Evolutionary conservation across 805 yeast species (phyloP).

Genomic region (Candida cerambycidarum): DNA sequence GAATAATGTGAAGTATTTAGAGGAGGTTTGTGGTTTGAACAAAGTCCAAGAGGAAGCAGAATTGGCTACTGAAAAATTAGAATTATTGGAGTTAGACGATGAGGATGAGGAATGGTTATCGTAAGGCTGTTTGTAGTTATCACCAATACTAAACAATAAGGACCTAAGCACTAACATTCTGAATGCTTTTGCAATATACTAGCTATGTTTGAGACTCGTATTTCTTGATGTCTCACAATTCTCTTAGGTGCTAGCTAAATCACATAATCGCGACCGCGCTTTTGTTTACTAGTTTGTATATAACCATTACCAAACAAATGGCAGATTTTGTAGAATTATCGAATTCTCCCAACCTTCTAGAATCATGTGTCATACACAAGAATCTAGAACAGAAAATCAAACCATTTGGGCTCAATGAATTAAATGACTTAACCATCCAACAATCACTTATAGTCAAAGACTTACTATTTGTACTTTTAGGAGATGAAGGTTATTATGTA

Average conservation of each 20-base stretch:
- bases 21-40: constrained; percentile 75
- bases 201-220: no score
- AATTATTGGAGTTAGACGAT: constrained; percentile 15
- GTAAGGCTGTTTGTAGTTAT: no score
- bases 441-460: constrained; percentile 76
- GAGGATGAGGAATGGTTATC: constrained; percentile 10
- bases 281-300: constrained; percentile 2
- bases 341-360: constrained; percentile 16
- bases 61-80: constrained; percentile 26
- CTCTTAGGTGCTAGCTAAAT: no score
- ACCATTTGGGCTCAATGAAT: constrained; percentile 33
- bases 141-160: no score
- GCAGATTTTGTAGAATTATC: constrained; percentile 20
- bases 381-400: constrained; percentile 10
- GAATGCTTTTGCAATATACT: no score
- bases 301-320: neutral
- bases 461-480: constrained; percentile 62
- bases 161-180: no score
- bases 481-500: constrained; percentile 76
- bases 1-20: constrained; percentile 64
- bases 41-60: constrained; percentile 74
- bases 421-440: constrained; percentile 54
- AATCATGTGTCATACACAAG: constrained; percentile 9
- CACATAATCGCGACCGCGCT: constrained; percentile 2
- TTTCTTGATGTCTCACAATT: no score